These are phyloP conservation scores for Suillus paluster DNA, from an alignment of 768 basidiomycete species.

Conservation along the genomic window DNA sequence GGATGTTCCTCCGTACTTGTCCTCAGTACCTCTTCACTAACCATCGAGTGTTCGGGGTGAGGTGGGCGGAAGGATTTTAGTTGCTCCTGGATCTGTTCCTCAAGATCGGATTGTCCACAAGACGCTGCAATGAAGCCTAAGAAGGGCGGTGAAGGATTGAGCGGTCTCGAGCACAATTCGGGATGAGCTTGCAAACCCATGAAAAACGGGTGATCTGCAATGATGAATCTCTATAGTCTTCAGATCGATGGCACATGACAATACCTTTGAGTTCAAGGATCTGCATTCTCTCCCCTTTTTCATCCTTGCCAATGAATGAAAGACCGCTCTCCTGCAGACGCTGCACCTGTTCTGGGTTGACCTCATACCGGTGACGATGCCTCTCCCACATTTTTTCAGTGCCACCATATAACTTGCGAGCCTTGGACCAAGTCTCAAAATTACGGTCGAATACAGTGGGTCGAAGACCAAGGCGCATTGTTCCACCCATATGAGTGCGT, in stretches of 20 bases:
- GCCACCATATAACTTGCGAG: constrained; percentile 83
- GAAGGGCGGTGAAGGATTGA: constrained; percentile 98
- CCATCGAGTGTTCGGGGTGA: constrained; percentile 77
- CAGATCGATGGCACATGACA: constrained; percentile 23
- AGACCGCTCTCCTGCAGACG: constrained; percentile 74
- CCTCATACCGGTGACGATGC: constrained; percentile 95
- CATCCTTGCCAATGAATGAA: constrained; percentile 86
- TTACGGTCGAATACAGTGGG: constrained; percentile 86
- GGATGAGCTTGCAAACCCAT: constrained; percentile 96
- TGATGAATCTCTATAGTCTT: background rate
- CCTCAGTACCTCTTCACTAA: constrained; percentile 63
- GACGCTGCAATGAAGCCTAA: constrained; percentile 93
- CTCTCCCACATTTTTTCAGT: constrained; percentile 89
- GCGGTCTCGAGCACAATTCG: constrained; percentile 96
- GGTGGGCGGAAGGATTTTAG: constrained; percentile 65
- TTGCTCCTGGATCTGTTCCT: constrained; percentile 77
- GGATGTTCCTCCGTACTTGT: constrained; percentile 36
- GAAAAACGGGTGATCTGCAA: constrained; percentile 89
- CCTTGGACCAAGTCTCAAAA: constrained; percentile 72
- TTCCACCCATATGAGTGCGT: constrained; percentile 97
- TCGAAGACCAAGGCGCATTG: constrained; percentile 99
- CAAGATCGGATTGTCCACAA: constrained; percentile 53
- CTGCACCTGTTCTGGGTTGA: constrained; percentile 87
- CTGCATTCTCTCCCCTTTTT: constrained; percentile 97
- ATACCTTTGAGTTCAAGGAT: constrained; percentile 83